Evolutionary conservation across 1,139 yeast genomes (phyloP), one percentile per base, ranked within the genome.

Genomic region (Nadsonia commutata): DNA sequence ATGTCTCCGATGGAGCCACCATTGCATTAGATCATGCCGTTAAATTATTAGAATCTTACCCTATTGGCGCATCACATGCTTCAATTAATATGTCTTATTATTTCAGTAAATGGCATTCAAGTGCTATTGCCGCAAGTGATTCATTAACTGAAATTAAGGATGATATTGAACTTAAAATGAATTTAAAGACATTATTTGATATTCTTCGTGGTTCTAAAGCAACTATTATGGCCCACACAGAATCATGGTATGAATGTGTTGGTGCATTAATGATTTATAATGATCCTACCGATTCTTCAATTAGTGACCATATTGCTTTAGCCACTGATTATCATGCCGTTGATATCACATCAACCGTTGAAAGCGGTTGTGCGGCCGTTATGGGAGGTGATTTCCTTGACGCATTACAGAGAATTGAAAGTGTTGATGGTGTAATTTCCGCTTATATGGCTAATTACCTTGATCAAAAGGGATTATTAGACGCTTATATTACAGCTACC

Each of bases 181-280:
- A 48, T 20, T 38, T 57, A 2, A 37, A 44, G 7, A 36, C 42
- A 7, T 33, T 56, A 18, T 44, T 52, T 19, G 45, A 43, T n/a
- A 46, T 56, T 19, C 43, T 64, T 11, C 43, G 77, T 1, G 88
- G 88, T 1, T 68, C 72, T 43, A 69, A 72, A 11, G 66, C 67
- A 38, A 63, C 76, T 0, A 76, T 78, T 20, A 56, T 73, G 2
- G 63, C 62, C 16, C 65, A 60, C 45, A 68, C 80, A 31, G 63
- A 65, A 5, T 63, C 72, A 1, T 84, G 95, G 95, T 81, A 77
- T 57, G 94, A 83, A 54, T 68, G 78, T 18, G 68, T 76, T 40
- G 67, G 75, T 40, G 80, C 83, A 1, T 68, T 80, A 38, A 64
- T 77, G 21, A 65, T 77, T 43, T 85, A 68, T 56, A 78, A 76